phyloP scores from a whole-genome alignment of 441 rosid species.

The Bruguiera hainesii region DNA sequence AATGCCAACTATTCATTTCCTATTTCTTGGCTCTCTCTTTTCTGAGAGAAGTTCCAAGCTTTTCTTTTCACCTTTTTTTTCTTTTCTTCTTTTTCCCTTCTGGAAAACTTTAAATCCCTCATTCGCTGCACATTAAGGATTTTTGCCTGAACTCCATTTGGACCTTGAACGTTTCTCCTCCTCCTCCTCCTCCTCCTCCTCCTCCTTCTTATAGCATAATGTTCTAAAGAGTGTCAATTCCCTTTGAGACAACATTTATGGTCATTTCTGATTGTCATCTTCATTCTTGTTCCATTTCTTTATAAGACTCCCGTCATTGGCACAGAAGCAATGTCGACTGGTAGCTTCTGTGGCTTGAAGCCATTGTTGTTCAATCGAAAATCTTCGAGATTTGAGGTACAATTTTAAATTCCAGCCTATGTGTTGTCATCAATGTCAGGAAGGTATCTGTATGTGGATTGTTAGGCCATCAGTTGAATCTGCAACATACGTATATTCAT shows the following conservation, averaged over 20 bases:
- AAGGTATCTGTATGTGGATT: not conserved
- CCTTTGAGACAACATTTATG: not conserved
- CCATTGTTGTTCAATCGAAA: conserved; percentile 53
- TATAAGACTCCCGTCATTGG: conserved; percentile 18
- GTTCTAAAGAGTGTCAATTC: not conserved
- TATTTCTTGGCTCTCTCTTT: conserved; percentile 43
- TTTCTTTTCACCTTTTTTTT: conserved; percentile 11
- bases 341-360: conserved; percentile 40
- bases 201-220: not conserved
- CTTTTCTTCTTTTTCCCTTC: not conserved
- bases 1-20: conserved; percentile 20
- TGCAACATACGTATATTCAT: not conserved
- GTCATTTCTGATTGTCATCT: conserved; percentile 2
- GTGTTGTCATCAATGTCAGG: not conserved
- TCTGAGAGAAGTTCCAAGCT: conserved; percentile 43
- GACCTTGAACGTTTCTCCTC: conserved; percentile 21
- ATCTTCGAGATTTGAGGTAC: conserved; percentile 37
- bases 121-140: conserved; percentile 19
- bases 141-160: not conserved
- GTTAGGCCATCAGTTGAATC: not conserved
- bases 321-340: conserved; percentile 33
- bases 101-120: not conserved
- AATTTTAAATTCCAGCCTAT: not conserved
- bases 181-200: conserved; percentile 7
- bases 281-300: conserved; percentile 12